phyloP scores from a whole-genome alignment of 768 basidiomycete species.

The Mycena rosella region DNA sequence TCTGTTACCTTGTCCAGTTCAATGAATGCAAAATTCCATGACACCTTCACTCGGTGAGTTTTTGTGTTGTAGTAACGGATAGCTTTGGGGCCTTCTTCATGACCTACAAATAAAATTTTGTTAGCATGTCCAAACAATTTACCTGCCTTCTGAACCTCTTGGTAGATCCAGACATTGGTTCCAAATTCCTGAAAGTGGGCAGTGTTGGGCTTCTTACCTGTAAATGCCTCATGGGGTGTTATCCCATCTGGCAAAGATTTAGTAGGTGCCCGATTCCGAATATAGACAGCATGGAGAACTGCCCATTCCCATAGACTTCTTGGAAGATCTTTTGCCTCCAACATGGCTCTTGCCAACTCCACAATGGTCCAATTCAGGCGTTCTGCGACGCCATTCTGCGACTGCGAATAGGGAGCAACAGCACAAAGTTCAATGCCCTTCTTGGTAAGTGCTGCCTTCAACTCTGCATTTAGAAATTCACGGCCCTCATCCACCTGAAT shows the following conservation, averaged over 20 bases:
- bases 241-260: background rate
- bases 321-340: slow-evolving; percentile 39
- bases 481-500: slow-evolving; percentile 45
- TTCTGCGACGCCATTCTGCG: slow-evolving; percentile 57
- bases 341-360: slow-evolving; percentile 46
- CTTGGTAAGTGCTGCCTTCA: slow-evolving; percentile 36
- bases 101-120: slow-evolving; percentile 19
- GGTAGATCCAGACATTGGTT: slow-evolving; percentile 20
- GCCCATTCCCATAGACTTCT: slow-evolving; percentile 40
- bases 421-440: slow-evolving; percentile 38
- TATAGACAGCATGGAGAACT: slow-evolving; percentile 35
- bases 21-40: no score
- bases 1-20: background rate
- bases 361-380: slow-evolving; percentile 46
- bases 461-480: slow-evolving; percentile 43
- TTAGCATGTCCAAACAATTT: slow-evolving; percentile 14
- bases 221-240: slow-evolving; percentile 17
- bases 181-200: slow-evolving; percentile 18
- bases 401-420: slow-evolving; percentile 50
- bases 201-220: slow-evolving; percentile 4
- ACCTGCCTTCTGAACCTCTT: background rate
- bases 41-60: background rate
- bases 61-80: slow-evolving; percentile 30
- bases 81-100: slow-evolving; percentile 1
- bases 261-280: slow-evolving; percentile 33